Evolutionary conservation across 2,329 filamentous ascomycete species (phyloP).

Genomic region (Colletotrichum tabaci): DNA sequence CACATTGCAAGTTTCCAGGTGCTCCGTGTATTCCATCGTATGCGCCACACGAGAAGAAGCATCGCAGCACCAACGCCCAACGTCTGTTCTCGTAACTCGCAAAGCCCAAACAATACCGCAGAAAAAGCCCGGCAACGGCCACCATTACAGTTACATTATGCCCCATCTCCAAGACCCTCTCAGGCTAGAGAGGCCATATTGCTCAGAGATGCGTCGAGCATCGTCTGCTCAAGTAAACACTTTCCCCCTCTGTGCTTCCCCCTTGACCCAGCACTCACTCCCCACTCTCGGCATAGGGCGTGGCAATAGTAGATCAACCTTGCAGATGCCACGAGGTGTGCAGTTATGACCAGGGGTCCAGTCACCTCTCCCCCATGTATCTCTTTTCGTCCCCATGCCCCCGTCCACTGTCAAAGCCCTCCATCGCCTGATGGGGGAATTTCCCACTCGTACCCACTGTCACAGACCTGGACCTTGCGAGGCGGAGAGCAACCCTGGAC

Average conservation of each 20-base stretch:
- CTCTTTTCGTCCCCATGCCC: slow-evolving; percentile 39
- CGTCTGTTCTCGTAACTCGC: slow-evolving; percentile 30
- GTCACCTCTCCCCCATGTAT: slow-evolving; percentile 39
- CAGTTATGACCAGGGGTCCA: slow-evolving; percentile 41
- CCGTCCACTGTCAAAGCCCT: slow-evolving; percentile 44
- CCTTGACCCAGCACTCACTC: slow-evolving; percentile 17
- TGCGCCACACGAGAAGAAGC: slow-evolving; percentile 3
- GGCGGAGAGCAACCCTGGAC: slow-evolving; percentile 42
- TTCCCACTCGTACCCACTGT: slow-evolving; percentile 42
- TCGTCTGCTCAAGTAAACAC: too few species aligned
- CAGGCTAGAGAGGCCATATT: neutral
- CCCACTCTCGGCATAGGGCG: slow-evolving; percentile 28
- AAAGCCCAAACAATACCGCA: slow-evolving; percentile 19
- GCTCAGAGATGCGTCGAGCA: too few species aligned
- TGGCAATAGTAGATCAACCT: slow-evolving; percentile 41
- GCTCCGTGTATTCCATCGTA: neutral
- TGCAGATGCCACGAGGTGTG: slow-evolving; percentile 42
- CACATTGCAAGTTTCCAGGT: slow-evolving; percentile 12
- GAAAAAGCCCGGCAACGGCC: slow-evolving; percentile 1
- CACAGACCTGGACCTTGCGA: slow-evolving; percentile 44
- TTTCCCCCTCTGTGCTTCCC: slow-evolving; percentile 4
- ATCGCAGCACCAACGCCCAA: slow-evolving; percentile 16
- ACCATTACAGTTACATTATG: slow-evolving; percentile 14
- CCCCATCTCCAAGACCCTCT: slow-evolving; percentile 22
- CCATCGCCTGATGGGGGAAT: slow-evolving; percentile 44